Percentiles rank a stretch among this genome's conserved stretches.
Conservation (phyloP, 768 basidiomycete genomes). For the Mycena crocata region DNA sequence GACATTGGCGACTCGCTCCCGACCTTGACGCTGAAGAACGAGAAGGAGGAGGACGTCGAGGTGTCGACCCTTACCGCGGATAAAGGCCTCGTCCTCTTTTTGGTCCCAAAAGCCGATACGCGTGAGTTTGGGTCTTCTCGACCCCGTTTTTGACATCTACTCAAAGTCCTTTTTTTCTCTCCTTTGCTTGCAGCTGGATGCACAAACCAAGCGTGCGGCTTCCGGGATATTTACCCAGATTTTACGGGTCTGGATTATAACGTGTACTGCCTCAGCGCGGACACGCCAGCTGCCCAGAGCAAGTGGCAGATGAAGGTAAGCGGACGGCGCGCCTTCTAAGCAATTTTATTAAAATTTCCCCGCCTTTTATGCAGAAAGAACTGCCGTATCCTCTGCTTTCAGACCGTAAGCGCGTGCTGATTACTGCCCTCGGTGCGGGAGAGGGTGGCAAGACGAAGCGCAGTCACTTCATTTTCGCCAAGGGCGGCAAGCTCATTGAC, state of each 20-base stretch:
- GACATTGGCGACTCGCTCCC: constrained; percentile 84
- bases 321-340: constrained; percentile 6
- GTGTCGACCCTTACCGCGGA: constrained; percentile 72
- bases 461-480: constrained; percentile 93
- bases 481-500: constrained; percentile 90
- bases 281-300: constrained; percentile 76
- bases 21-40: constrained; percentile 81
- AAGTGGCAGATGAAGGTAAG: constrained; percentile 91
- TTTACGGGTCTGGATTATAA: constrained; percentile 76
- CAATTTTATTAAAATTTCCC: not conserved
- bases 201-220: constrained; percentile 93
- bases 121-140: constrained; percentile 57
- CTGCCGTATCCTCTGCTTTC: constrained; percentile 90
- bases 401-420: constrained; percentile 85
- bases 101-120: constrained; percentile 89
- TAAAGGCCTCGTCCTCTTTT: constrained; percentile 83
- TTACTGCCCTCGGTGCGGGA: constrained; percentile 84
- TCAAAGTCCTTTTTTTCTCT: constrained; percentile 14
- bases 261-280: constrained; percentile 89
- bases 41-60: constrained; percentile 84
- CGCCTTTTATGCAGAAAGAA: constrained; percentile 66
- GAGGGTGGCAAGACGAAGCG: constrained; percentile 87
- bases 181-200: constrained; percentile 73
- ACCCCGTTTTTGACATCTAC: not conserved
- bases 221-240: constrained; percentile 84